These are phyloP conservation scores for Phaffomyces thermotolerans DNA, from an alignment of 805 yeast genomes.

Conservation along the genomic window DNA sequence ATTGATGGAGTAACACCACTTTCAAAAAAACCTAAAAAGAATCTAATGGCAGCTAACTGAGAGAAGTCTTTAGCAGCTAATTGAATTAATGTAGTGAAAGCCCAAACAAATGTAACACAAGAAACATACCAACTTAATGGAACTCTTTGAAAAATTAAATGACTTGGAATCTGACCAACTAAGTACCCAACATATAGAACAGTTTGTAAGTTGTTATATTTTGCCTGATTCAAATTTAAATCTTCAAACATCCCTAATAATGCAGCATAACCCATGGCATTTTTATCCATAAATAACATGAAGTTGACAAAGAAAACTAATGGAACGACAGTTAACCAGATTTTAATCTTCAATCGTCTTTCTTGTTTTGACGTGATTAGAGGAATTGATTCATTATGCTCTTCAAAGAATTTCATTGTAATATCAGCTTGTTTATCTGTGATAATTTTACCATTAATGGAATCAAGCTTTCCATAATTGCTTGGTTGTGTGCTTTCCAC, in stretches of 20 bases:
- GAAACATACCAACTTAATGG: constrained; percentile 4
- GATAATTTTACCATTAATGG: not conserved
- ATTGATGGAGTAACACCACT: constrained; percentile 29
- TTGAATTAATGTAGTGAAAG: constrained; percentile 1
- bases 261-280: constrained; percentile 12
- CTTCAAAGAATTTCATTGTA: not conserved
- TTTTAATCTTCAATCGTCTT: too few species aligned
- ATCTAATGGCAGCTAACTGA: constrained; percentile 9
- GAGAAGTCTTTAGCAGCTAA: constrained; percentile 3
- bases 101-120: constrained; percentile 8
- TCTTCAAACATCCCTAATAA: constrained; percentile 11
- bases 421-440: not conserved
- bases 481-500: too few species aligned
- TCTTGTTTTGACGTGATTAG: too few species aligned
- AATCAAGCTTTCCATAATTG: too few species aligned
- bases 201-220: constrained; percentile 2
- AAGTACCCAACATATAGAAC: constrained; percentile 13
- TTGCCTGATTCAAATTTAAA: constrained; percentile 6
- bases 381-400: not conserved
- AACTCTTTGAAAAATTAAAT: constrained; percentile 7
- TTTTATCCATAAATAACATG: constrained; percentile 9
- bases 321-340: not conserved
- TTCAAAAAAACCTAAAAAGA: constrained; percentile 15
- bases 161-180: constrained; percentile 9
- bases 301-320: not conserved